A percentile compares a stretch with the other conserved stretches of the same genome.
Evolutionary conservation across 192 early-diverging fungal species (phyloP).

Genomic region (Entomortierella chlamydospora): DNA sequence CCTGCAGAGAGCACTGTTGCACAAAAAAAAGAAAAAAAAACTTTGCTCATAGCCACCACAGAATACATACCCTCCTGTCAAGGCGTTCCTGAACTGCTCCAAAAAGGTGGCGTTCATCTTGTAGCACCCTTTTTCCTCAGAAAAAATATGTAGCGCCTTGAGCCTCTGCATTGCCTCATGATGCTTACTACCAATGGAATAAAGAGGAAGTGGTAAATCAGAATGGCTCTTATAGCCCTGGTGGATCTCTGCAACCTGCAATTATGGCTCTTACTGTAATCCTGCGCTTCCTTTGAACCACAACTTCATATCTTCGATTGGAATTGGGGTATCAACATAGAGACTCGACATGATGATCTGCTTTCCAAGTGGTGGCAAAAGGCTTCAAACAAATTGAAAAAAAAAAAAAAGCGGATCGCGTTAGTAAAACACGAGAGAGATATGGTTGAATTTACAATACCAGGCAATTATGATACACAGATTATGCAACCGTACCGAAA

Average conservation of each 20-base stretch:
- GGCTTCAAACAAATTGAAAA: constrained; percentile 36
- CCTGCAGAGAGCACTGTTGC: too few species aligned
- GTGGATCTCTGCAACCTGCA: too few species aligned
- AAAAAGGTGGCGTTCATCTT: constrained; percentile 77
- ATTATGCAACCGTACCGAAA: constrained; percentile 68
- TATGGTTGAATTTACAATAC: too few species aligned
- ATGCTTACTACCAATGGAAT: constrained; percentile 65
- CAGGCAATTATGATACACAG: too few species aligned
- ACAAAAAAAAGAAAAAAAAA: too few species aligned
- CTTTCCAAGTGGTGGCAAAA: constrained; percentile 87
- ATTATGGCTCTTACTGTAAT: constrained; percentile 25
- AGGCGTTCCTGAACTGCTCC: constrained; percentile 73
- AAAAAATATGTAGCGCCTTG: constrained; percentile 76
- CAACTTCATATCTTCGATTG: constrained; percentile 68
- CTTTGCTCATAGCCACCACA: too few species aligned
- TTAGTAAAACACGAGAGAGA: neutral
- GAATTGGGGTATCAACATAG: constrained; percentile 74
- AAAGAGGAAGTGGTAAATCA: constrained; percentile 1
- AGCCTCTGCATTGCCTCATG: constrained; percentile 76
- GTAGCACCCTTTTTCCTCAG: constrained; percentile 58
- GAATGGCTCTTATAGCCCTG: neutral
- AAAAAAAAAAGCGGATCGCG: neutral
- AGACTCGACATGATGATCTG: constrained; percentile 93
- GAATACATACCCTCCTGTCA: constrained; percentile 79
- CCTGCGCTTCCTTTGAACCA: constrained; percentile 67